Evolutionary conservation across 208 protist species (phyloP).

Genomic region (Acanthamoeba rhysodes): DNA sequence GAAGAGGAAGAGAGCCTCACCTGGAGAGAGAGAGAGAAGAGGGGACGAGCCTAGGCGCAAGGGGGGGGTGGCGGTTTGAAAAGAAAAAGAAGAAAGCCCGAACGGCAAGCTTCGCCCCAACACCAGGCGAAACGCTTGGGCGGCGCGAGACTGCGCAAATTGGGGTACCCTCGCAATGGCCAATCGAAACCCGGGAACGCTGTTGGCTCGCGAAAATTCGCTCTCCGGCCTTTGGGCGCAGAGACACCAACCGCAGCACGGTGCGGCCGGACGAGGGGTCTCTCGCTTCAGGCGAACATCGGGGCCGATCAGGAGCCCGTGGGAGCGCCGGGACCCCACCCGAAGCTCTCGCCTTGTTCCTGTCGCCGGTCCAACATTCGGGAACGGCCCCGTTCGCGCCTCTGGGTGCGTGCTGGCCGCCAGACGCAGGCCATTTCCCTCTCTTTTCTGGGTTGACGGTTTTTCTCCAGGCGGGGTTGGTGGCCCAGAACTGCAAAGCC

Average conservation of each 20-base stretch:
- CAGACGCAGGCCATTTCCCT: neutral
- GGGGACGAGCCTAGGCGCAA: neutral
- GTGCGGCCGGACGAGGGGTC: too few species aligned
- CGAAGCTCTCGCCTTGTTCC: too few species aligned
- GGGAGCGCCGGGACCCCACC: too few species aligned
- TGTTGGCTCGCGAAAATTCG: neutral
- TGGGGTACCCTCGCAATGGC: neutral
- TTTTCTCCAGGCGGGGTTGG: neutral
- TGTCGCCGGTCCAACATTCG: too few species aligned
- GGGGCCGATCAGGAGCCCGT: too few species aligned
- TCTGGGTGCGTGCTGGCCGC: too few species aligned
- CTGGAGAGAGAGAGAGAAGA: neutral
- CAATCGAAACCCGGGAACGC: neutral
- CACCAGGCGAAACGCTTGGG: neutral
- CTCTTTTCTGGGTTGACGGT: neutral
- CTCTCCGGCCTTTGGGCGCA: too few species aligned
- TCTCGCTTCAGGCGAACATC: too few species aligned
- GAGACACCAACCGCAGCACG: too few species aligned
- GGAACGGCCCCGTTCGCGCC: too few species aligned
- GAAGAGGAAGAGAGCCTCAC: neutral
- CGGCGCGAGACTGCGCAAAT: neutral
- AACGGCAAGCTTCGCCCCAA: neutral
- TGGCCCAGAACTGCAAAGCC: neutral
- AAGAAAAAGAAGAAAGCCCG: slow-evolving; percentile 21
- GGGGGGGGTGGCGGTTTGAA: neutral